Evolutionary conservation across 2,329 filamentous ascomycete genomes (phyloP).

Genomic region (Arthrobotrys entomopaga): DNA sequence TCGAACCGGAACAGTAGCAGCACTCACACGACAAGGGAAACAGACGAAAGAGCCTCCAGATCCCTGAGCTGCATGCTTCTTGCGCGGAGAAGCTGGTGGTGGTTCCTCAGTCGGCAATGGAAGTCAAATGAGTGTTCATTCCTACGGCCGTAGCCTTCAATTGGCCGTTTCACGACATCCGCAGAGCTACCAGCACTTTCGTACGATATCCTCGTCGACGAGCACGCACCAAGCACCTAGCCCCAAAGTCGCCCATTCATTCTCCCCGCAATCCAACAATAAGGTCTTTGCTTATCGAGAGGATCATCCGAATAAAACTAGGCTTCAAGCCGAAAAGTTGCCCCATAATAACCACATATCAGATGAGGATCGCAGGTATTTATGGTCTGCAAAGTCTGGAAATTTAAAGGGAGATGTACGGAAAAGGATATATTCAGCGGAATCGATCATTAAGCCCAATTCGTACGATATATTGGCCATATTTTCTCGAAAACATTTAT

Average conservation of each 20-base stretch:
- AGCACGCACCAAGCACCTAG: constrained; percentile 4
- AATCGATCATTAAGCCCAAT: constrained; percentile 43
- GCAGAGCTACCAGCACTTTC: constrained; percentile 17
- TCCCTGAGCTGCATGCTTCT: constrained; percentile 33
- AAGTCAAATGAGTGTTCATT: constrained; percentile 55
- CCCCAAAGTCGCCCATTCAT: not conserved
- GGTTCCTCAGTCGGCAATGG: constrained; percentile 47
- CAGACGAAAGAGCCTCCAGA: constrained; percentile 7
- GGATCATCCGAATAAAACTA: constrained; percentile 8
- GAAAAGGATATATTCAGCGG: constrained; percentile 26
- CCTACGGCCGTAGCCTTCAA: constrained; percentile 54
- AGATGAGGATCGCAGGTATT: constrained; percentile 31
- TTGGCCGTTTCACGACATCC: constrained; percentile 50
- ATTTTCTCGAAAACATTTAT: constrained; percentile 34
- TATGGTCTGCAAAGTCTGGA: constrained; percentile 21
- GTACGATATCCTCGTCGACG: constrained; percentile 9
- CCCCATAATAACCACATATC: constrained; percentile 15
- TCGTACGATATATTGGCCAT: constrained; percentile 38
- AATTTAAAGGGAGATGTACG: constrained; percentile 26
- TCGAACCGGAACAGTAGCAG: not conserved
- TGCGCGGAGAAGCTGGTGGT: constrained; percentile 39
- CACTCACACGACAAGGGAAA: not conserved
- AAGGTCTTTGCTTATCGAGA: not conserved
- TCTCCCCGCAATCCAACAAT: not conserved
- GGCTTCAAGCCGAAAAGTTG: not conserved